Base-by-base conservation (phyloP, 2,329 filamentous ascomycete species). In the Chaetomiaceae sp. region DNA sequence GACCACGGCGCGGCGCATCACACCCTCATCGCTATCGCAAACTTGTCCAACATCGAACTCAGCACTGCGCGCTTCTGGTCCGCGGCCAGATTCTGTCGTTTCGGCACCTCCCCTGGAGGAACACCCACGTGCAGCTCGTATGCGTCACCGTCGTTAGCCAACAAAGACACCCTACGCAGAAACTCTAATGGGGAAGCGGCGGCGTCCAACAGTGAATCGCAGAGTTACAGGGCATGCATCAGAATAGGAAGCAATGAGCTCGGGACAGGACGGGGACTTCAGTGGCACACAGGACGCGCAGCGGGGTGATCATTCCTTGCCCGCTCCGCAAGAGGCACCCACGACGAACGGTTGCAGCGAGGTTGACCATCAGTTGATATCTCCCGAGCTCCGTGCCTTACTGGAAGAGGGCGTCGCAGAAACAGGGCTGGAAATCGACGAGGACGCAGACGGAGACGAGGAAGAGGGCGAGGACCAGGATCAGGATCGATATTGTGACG, bases 151-250 rank as follows among this genome's bases (percentile, higher is more conserved):
- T 34, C 34, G 26, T 22, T 33, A 34, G 35, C 26, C 32, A 17
- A 22, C 20, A 30, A 29, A n/a, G 20, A 32, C 15, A 19, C 36
- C 19, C 30, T 29, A n/a, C 39, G 18, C 22, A 24, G 38, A 42
- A 14, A 45, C 29, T 41, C 52, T 55, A 45, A 58, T 58, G 56
- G 55, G 47, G 49, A 49, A 49, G 27, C 45, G 49, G 18, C 49
- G 50, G 33, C 41, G 43, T 8, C 39, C 22, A 27, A 39, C 44
- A 18, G 42, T 35, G 35, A 44, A 38, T 34, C 22, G 24, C 18
- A 51, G 42, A 52, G 38, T 18, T 43, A 45, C 42, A 50, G 20
- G 49, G 42, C 41, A 42, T 26, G 17, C 38, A 24, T 47, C 32
- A 36, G 20, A 35, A 29, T 46, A 47, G 44, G 48, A 27, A 50